Percentiles rank a stretch among this genome's conserved stretches.
These are phyloP conservation scores for Filobasidium wieringae DNA, from an alignment of 768 basidiomycete species.

Conservation along the genomic window DNA sequence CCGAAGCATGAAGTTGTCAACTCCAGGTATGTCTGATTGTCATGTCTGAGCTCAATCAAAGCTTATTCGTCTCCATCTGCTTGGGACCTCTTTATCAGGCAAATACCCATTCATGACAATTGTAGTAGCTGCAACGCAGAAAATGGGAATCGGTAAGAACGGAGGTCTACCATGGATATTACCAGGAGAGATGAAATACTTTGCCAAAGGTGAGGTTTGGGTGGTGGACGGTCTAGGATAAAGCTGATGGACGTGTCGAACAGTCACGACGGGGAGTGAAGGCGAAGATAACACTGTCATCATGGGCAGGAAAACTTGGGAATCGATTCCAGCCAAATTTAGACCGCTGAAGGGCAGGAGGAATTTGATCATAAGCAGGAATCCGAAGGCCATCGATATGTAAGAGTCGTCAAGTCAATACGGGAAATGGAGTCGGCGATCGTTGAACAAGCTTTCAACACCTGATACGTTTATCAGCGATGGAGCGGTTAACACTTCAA, in stretches of 20 bases:
- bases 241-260: background rate
- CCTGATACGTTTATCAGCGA: no score
- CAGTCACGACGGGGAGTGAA: no score
- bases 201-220: constrained; percentile 57
- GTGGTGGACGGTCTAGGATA: background rate
- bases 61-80: no score
- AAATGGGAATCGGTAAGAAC: constrained; percentile 74
- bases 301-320: constrained; percentile 98
- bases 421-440: no score
- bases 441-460: no score
- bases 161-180: constrained; percentile 76
- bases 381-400: constrained; percentile 45
- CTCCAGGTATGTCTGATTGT: no score
- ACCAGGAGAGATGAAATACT: constrained; percentile 80
- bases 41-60: no score
- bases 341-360: constrained; percentile 62
- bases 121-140: constrained; percentile 80
- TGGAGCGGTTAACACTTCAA: no score
- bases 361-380: constrained; percentile 65
- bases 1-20: no score
- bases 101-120: constrained; percentile 50
- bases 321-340: constrained; percentile 77
- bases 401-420: no score
- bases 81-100: no score
- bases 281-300: constrained; percentile 65